Base-by-base conservation (phyloP, 2,329 filamentous ascomycete genomes). In the Ilyonectria sp. region DNA sequence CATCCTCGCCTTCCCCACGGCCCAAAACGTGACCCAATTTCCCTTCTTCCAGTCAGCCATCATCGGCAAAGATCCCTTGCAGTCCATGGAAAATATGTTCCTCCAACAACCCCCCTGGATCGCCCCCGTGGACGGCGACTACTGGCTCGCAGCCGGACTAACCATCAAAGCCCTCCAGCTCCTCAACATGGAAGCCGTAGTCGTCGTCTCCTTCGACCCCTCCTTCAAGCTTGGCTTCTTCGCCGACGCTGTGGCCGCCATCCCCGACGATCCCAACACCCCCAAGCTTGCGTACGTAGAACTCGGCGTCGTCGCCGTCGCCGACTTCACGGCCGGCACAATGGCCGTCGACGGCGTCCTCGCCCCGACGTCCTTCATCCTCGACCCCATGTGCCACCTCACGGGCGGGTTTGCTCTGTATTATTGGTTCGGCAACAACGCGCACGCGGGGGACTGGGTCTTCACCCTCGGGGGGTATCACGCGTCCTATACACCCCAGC, bases 381-480 rank as follows among this genome's bases (percentile, higher is more conserved):
- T 85, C 0, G 69, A 75, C 59, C 79, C 79, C 0, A 66, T 74
- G 31, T 85, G 83, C 61, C 82, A 83, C 70, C 70, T 85, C 0
- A 80, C 76, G 0, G 84, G 84, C 2, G 84, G 83, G 0, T 81
- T 82, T 54, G 83, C 80, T 0, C 72, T 85, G 1, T 80, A 73
- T 60, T 79, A 76, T 64, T 85, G 81, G 80, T 84, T 82, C 53
- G 71, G 61, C 0, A 59, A 67, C 21, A 55, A 64, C 0, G 77
- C 73, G 76, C n/a, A n/a, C n/a, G n/a, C n/a, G n/a, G n/a, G n/a
- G n/a, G n/a, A 85, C 67, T 86, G 74, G 57, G 84, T 86, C 13
- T 83, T 86, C 63, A 81, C 80, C 2, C 62, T 85, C 23, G 85
- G 85, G 4, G 84, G 84, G 1, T 86, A 83, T 68, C 83, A 86